phyloP scores from a whole-genome alignment of 2,329 filamentous ascomycete species.

The Fusarium cyanostomum region DNA sequence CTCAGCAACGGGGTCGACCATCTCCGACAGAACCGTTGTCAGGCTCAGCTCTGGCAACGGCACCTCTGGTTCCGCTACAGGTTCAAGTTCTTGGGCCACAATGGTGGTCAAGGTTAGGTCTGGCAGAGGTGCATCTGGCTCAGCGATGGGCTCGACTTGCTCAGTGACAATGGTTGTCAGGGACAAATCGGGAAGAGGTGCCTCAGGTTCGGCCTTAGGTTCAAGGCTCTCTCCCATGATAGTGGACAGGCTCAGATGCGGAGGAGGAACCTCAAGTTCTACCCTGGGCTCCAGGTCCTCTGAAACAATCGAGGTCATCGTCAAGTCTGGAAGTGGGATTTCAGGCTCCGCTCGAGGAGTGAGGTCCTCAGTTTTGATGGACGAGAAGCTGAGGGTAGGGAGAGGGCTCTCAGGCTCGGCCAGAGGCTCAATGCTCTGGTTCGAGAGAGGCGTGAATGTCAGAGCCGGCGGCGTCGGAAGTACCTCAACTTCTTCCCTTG shows the following conservation, averaged over 20 bases:
- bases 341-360: constrained; percentile 45
- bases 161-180: constrained; percentile 47
- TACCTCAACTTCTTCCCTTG: constrained; percentile 50
- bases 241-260: constrained; percentile 28
- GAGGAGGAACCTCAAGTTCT: constrained; percentile 22
- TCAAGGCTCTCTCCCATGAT: constrained; percentile 43
- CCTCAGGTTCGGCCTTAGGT: constrained; percentile 39
- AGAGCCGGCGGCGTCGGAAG: constrained; percentile 46
- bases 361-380: constrained; percentile 49
- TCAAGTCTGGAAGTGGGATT: constrained; percentile 39
- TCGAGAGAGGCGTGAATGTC: constrained; percentile 47
- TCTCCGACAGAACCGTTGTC: constrained; percentile 24
- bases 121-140: constrained; percentile 17
- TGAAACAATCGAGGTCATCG: constrained; percentile 40
- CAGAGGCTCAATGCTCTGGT: constrained; percentile 53
- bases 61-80: constrained; percentile 27
- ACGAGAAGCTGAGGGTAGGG: constrained; percentile 51
- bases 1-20: constrained; percentile 30
- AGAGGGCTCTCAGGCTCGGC: constrained; percentile 49
- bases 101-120: not conserved
- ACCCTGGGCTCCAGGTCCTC: constrained; percentile 44
- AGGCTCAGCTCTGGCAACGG: constrained; percentile 37
- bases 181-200: constrained; percentile 42
- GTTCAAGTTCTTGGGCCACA: constrained; percentile 7
- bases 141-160: constrained; percentile 42